Evolutionary conservation across 2,329 filamentous ascomycete species (phyloP).

Genomic region (Ilyonectria mors-panacis): DNA sequence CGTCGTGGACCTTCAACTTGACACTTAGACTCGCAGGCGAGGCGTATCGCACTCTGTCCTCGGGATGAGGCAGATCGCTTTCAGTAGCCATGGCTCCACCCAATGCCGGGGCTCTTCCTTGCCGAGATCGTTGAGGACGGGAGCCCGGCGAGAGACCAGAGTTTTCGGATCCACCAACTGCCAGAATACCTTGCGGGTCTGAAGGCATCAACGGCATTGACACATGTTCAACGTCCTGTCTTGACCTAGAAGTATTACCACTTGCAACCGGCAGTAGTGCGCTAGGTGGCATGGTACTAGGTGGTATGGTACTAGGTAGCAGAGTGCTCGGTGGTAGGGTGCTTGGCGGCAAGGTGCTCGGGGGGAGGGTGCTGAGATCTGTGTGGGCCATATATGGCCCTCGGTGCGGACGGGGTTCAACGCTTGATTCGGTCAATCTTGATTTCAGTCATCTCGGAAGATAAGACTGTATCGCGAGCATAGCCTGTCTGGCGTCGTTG

Average conservation of each 20-base stretch:
- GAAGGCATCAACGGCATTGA: constrained; percentile 70
- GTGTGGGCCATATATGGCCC: constrained; percentile 45
- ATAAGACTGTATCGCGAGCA: constrained; percentile 47
- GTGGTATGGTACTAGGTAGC: constrained; percentile 5
- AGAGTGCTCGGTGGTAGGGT: constrained; percentile 36
- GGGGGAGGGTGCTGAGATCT: constrained; percentile 27
- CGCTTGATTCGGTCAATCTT: constrained; percentile 53
- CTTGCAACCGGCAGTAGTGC: constrained; percentile 43
- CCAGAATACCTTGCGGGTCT: constrained; percentile 63
- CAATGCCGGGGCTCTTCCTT: constrained; percentile 60
- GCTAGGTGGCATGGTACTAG: constrained; percentile 40
- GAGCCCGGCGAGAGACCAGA: constrained; percentile 52
- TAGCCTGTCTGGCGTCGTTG: constrained; percentile 51
- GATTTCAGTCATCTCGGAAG: constrained; percentile 55
- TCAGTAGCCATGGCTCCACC: constrained; percentile 61
- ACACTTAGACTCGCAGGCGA: constrained; percentile 66
- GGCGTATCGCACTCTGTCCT: constrained; percentile 56
- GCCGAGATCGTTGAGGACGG: constrained; percentile 60
- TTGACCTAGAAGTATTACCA: constrained; percentile 56
- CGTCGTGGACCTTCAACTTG: constrained; percentile 73
- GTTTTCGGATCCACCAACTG: constrained; percentile 43
- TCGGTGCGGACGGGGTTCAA: constrained; percentile 50
- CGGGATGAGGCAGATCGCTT: constrained; percentile 57
- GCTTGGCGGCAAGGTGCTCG: constrained; percentile 32
- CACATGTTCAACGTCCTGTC: constrained; percentile 56